Base-by-base conservation (phyloP, 2,329 filamentous ascomycete species). In the Fusarium concolor region DNA sequence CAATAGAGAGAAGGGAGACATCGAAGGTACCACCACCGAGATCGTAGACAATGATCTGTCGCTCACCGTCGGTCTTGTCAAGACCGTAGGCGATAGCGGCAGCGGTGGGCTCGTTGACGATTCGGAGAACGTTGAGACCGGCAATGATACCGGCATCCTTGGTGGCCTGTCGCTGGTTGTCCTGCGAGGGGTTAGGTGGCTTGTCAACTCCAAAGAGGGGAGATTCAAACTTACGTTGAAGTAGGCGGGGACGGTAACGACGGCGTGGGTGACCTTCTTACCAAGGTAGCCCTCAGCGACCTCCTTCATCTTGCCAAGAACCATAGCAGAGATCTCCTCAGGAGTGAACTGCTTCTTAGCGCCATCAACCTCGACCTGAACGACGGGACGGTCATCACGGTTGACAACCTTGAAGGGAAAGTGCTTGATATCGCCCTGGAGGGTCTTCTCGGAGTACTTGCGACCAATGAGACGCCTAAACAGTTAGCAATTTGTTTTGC, bases 51-150 rank as follows among this genome's bases (percentile, higher is more conserved):
- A 96, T 92, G 80, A 96, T 94, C 84, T 95, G 92, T 79, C 92
- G 90, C 84, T 96, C 93, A 65, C 87, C 90, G 64, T 89, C 89
- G 69, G 87, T 91, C 90, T 95, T 94, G 83, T 96, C 92, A 71
- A 97, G 88, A 80, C 94, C 94, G 82, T 97, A 97, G 75, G 94
- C 94, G 79, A 97, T 93, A 82, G 94, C 94, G 79, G 94, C 94
- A 78, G 94, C 94, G 76, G 94, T 97, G 76, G 94, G 94, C 83
- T 97, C 94, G 87, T 97, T 97, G 79, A 97, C 93, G 71, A 97
- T 94, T 85, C 94, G 94, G 79, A 97, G 92, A 76, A 97, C 93
- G 81, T 96, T 97, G 67, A 97, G 89, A 79, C 94, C 94, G 77
- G 94, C 93, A 77, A 97, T 97, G 70, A 86, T 87, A 80, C 94